Evolutionary conservation across 2,329 filamentous ascomycete species (phyloP).

Genomic region (Trichothecium roseum): DNA sequence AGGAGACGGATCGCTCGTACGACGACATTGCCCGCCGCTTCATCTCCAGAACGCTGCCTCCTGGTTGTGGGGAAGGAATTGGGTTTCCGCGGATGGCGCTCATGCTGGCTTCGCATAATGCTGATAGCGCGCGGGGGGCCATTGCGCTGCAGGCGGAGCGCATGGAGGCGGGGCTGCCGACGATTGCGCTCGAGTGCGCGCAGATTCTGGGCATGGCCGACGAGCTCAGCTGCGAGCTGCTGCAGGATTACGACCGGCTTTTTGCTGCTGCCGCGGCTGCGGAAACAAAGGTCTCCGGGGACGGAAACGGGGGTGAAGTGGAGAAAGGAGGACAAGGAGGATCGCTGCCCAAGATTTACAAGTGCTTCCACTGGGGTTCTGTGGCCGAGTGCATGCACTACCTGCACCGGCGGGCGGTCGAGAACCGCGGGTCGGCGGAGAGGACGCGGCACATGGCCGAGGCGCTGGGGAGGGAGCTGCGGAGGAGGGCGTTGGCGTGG

Average conservation of each 20-base stretch:
- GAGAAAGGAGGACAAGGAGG: no score
- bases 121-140: constrained; percentile 46
- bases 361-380: constrained; percentile 51
- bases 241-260: constrained; percentile 10
- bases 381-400: constrained; percentile 69
- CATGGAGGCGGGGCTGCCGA: constrained; percentile 43
- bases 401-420: constrained; percentile 33
- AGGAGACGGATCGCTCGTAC: constrained; percentile 55
- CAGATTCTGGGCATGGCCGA: constrained; percentile 87
- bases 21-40: constrained; percentile 55
- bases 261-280: neutral
- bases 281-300: constrained; percentile 1
- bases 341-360: constrained; percentile 35
- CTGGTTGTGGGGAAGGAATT: constrained; percentile 15
- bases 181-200: constrained; percentile 29
- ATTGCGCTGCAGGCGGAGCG: constrained; percentile 48
- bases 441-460: constrained; percentile 33
- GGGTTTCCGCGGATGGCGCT: constrained; percentile 45
- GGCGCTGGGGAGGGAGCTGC: constrained; percentile 17
- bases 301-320: no score
- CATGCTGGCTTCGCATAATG: constrained; percentile 69
- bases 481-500: no score
- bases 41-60: constrained; percentile 37
- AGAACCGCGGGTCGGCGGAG: constrained; percentile 60
- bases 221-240: constrained; percentile 57